Base-by-base conservation (phyloP, 768 basidiomycete species). In the Suillus plorans region DNA sequence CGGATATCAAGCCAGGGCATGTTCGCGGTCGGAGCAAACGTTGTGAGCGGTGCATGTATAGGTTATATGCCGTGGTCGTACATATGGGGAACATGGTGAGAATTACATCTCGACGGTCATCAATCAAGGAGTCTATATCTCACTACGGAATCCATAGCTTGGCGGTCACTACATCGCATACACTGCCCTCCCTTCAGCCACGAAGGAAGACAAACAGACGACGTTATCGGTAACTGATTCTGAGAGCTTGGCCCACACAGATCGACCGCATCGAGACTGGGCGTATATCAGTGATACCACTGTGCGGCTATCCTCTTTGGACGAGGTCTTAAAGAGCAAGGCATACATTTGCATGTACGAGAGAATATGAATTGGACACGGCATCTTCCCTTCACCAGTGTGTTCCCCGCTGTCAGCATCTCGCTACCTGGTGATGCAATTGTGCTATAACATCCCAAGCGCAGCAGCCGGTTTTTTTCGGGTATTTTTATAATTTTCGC, bases 261-360 rank as follows among this genome's bases (percentile, higher is more conserved):
- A 60, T 22, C 67, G 31, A 37, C 60, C 61, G 4, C 39, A 66
- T 31, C 63, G 94, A 50, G 86, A 91, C 66, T 98, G 96, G 96
- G 92, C 92, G 55, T 96, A 91, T 74, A 89, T 97, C 76, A 95
- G 94, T 69, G 96, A 98, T 72, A 93, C 91, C 3, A 78, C 85
- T 53, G 94, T 98, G n/a, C 83, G 91, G 53, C 78, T 92, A 55
- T 86, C 90, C 12, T 86, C 89, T 50, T 74, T 97, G 57, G 93
- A 95, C 52, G 96, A 97, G 73, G 96, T 97, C 3, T 80, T 97
- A 72, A 90, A 89, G 75, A 89, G 89, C 64, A 96, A 92, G 75
- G 95, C 95, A 42, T 99, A 97, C 76, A 85, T 97, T 59, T 94
- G 94, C 78, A 95, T 96, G 89, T 94, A 94, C 73, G 92, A 94